Base-by-base conservation (phyloP, 2,329 filamentous ascomycete genomes). In the Diaporthe citri region DNA sequence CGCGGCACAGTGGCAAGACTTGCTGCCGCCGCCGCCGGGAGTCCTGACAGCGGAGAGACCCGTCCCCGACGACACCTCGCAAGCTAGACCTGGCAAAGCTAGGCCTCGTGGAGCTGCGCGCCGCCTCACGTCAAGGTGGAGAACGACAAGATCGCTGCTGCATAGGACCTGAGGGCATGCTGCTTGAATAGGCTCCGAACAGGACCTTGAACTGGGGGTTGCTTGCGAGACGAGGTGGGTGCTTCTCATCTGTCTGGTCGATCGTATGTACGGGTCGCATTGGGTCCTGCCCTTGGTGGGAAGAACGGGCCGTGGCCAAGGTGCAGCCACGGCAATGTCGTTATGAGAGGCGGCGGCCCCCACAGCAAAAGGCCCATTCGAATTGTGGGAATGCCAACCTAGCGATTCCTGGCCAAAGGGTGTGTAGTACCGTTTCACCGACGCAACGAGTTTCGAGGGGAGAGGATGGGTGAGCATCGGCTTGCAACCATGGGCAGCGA, bases 11-110 rank as follows among this genome's bases (percentile, higher is more conserved):
- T 51, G 62, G 62, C 62, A 31, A 67, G 62, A 67, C 62, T 48
- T 67, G 62, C 62, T 67, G 62, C 62, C 43, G 22, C 28, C 43
- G 62, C 43, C 62, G 22, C 20, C 46, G 31, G 62, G 62, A 67
- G 28, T 67, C 62, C 43, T 67, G 62, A 67, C 62, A 67, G 62
- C 62, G 62, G 62, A 67, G 43, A 67, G 43, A 67, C 62, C 62
- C 62, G 62, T 39, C 43, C 62, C 46, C 43, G 46, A 25, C 28
- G 7, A 46, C 31, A 67, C 46, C 20, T 22, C 43, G 62, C 62
- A 36, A 67, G 43, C 62, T 36, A 67, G 62, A 48, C 62, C 62
- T 67, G 62, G 62, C 43, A n/a, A 9, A 67, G 62, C 62, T 67
- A 67, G 62, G 62, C 43, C 31, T 67, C 31, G 62, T 46, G 62